Percentiles rank a stretch among this genome's conserved stretches.
Evolutionary conservation across 441 rosid species (phyloP).

Genomic region (Pelargonium cotyledonis): DNA sequence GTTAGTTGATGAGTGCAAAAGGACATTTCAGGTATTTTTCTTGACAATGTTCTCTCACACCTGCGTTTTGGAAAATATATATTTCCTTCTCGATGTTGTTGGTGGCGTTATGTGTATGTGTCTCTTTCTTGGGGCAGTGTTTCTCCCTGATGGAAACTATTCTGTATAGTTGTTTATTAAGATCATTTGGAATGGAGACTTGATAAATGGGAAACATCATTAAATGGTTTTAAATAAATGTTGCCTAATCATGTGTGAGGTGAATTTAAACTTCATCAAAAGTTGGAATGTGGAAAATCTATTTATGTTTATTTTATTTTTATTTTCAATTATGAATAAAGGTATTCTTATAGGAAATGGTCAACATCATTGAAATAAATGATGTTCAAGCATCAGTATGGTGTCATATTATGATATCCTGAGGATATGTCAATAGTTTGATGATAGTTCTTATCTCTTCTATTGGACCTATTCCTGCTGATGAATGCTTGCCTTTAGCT

Average conservation of each 20-base stretch:
- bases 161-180: neutral
- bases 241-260: neutral
- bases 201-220: neutral
- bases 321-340: too few species aligned
- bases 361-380: too few species aligned
- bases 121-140: neutral
- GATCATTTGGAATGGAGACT: neutral
- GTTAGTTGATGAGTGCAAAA: slow-evolving; percentile 86
- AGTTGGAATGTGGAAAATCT: neutral
- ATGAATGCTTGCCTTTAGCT: neutral
- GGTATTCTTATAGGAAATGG: too few species aligned
- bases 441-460: neutral
- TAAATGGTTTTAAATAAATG: neutral
- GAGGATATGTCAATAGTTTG: neutral
- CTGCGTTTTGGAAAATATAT: neutral
- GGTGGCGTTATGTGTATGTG: neutral
- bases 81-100: neutral
- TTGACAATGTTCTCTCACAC: neutral
- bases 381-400: too few species aligned
- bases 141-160: neutral
- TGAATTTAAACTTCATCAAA: too few species aligned
- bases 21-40: slow-evolving; percentile 66
- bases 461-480: neutral
- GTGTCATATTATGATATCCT: neutral
- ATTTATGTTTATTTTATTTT: neutral